Percentiles rank a stretch among this genome's conserved stretches.
Conservation (phyloP, 2,329 filamentous ascomycete species). For the Aureobasidium sp. region DNA sequence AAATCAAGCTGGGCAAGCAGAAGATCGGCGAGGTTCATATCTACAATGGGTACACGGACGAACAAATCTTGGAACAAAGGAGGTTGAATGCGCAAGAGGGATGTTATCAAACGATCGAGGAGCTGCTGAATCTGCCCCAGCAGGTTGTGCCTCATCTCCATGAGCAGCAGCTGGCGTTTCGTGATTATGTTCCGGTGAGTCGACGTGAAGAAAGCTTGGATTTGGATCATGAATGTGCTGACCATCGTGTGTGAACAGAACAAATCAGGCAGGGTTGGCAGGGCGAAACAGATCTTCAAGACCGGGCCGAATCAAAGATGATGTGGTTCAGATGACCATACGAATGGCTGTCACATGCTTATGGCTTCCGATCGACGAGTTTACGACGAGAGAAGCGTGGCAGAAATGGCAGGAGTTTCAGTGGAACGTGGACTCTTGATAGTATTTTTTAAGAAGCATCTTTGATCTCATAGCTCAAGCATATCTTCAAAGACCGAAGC, state of each 20-base stretch:
- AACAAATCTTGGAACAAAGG: not conserved
- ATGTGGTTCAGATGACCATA: not conserved
- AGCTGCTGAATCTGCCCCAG: conserved; percentile 21
- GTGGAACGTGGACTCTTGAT: too few species aligned
- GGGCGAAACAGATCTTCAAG: not conserved
- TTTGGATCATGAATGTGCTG: not conserved
- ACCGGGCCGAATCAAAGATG: not conserved
- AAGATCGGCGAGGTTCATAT: not conserved
- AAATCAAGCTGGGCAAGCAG: not conserved
- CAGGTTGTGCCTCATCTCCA: conserved; percentile 20
- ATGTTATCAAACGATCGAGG: conserved; percentile 18
- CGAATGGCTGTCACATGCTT: not conserved
- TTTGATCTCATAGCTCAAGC: not conserved
- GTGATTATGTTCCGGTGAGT: conserved; percentile 17
- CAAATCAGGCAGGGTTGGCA: not conserved
- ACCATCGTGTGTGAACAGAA: not conserved
- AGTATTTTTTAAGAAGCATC: not conserved
- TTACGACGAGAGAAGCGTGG: not conserved
- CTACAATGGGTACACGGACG: conserved; percentile 1
- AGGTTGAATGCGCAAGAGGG: not conserved
- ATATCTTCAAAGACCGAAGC: not conserved
- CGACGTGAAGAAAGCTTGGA: not conserved
- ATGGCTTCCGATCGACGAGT: not conserved
- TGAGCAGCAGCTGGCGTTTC: conserved; percentile 22
- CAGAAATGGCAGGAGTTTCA: too few species aligned